Evolutionary conservation across 257 asterid species (phyloP).

Genomic region (Haberlea rhodopensis): DNA sequence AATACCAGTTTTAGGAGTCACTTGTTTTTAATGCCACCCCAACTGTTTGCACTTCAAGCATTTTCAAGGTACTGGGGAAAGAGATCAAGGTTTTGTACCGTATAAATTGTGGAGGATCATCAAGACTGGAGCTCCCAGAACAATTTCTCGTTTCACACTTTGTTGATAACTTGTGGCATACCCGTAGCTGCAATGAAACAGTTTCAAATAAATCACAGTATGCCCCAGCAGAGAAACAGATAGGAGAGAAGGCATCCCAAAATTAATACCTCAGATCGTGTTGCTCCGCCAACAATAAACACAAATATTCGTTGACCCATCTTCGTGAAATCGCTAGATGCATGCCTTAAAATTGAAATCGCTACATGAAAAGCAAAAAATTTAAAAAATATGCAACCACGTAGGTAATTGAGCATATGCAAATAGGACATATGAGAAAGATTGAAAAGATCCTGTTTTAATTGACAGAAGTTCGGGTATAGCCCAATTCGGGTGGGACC

Average conservation of each 20-base stretch:
- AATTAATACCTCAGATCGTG: constrained; percentile 88
- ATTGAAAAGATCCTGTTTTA: not conserved
- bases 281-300: constrained; percentile 97
- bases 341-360: constrained; percentile 87
- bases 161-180: constrained; percentile 81
- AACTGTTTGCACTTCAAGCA: constrained; percentile 4
- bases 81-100: constrained; percentile 51
- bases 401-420: constrained; percentile 20
- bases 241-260: not conserved
- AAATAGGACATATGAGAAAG: constrained; percentile 10
- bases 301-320: constrained; percentile 97
- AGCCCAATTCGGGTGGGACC: constrained; percentile 8
- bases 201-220: constrained; percentile 16
- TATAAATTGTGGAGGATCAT: constrained; percentile 94
- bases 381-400: not conserved
- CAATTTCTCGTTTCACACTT: constrained; percentile 82
- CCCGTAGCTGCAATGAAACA: constrained; percentile 66
- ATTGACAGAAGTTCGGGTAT: constrained; percentile 6
- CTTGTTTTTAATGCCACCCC: not conserved
- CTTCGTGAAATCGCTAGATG: constrained; percentile 93
- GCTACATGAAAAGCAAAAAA: constrained; percentile 43
- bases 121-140: constrained; percentile 97
- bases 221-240: not conserved
- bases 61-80: constrained; percentile 16
- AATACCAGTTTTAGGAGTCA: not conserved